Evolutionary conservation across 2,329 filamentous ascomycete genomes (phyloP).

Genomic region (Apiospora pterosperma): DNA sequence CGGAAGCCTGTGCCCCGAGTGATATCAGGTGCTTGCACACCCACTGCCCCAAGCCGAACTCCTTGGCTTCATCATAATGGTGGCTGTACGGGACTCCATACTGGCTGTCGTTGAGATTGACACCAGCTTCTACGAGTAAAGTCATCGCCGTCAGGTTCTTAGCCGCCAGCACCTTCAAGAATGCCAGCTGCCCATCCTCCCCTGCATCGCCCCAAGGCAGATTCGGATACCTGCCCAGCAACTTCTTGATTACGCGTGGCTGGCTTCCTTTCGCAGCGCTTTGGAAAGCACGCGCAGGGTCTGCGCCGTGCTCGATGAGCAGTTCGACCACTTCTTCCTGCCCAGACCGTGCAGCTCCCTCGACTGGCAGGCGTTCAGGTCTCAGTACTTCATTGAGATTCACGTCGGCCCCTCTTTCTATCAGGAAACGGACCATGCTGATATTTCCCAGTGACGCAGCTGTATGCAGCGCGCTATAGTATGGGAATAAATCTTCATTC

Average conservation of each 20-base stretch:
- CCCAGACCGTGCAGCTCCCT: not conserved
- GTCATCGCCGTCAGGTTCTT: not conserved
- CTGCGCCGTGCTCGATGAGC: not conserved
- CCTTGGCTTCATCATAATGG: not conserved
- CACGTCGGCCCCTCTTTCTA: not conserved
- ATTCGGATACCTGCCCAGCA: not conserved
- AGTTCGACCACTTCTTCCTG: not conserved
- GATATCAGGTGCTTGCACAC: not conserved
- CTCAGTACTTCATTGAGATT: not conserved
- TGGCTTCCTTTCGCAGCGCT: not conserved
- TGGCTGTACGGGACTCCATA: not conserved
- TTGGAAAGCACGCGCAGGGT: not conserved
- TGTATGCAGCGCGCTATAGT: not conserved
- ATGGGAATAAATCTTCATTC: not conserved
- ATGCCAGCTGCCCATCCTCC: not conserved
- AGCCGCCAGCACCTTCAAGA: not conserved
- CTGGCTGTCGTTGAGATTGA: not conserved
- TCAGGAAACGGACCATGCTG: not conserved
- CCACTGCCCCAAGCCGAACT: not conserved
- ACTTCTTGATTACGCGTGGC: not conserved
- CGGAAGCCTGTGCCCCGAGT: not conserved
- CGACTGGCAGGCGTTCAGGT: not conserved
- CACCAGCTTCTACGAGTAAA: not conserved
- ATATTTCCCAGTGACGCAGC: not conserved
- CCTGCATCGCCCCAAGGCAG: not conserved